Percentiles rank a stretch among this genome's conserved stretches.
phyloP scores from a whole-genome alignment of 1,284 basidiomycete genomes.

The Xerocomus subilludens region DNA sequence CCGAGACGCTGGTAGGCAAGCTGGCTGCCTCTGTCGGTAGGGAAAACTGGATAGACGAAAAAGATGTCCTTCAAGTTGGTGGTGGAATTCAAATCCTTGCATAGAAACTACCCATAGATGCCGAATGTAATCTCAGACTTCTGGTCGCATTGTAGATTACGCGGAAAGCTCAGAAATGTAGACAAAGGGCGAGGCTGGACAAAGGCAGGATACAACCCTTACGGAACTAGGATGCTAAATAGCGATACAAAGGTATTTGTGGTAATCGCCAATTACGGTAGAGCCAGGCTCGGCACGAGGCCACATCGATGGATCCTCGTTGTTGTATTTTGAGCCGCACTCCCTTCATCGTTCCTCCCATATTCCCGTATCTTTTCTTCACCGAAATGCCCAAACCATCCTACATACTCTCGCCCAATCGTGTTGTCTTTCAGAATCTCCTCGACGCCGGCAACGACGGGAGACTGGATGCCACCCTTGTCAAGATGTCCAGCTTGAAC shows the following conservation, averaged over 20 bases:
- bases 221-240: no score
- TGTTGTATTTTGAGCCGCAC: constrained; percentile 25
- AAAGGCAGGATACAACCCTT: no score
- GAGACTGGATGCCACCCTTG: constrained; percentile 36
- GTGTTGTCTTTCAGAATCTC: constrained; percentile 48
- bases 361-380: constrained; percentile 4
- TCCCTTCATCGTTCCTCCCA: constrained; percentile 9
- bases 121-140: no score
- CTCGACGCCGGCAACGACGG: constrained; percentile 44
- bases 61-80: constrained; percentile 18
- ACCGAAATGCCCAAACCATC: constrained; percentile 11
- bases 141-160: no score
- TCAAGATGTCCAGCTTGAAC: constrained; percentile 41
- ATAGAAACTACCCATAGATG: no score
- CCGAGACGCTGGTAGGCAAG: constrained; percentile 60
- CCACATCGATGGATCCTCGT: no score
- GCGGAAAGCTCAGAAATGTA: no score
- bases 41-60: constrained; percentile 56
- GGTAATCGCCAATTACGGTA: no score
- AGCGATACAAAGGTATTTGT: no score
- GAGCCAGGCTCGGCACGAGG: no score
- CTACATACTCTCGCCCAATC: constrained; percentile 31
- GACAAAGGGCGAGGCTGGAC: no score
- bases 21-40: constrained; percentile 56
- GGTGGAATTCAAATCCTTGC: constrained; percentile 1